phyloP scores from a whole-genome alignment of 192 early-diverging fungal genomes.

The Coemansia sp. region DNA sequence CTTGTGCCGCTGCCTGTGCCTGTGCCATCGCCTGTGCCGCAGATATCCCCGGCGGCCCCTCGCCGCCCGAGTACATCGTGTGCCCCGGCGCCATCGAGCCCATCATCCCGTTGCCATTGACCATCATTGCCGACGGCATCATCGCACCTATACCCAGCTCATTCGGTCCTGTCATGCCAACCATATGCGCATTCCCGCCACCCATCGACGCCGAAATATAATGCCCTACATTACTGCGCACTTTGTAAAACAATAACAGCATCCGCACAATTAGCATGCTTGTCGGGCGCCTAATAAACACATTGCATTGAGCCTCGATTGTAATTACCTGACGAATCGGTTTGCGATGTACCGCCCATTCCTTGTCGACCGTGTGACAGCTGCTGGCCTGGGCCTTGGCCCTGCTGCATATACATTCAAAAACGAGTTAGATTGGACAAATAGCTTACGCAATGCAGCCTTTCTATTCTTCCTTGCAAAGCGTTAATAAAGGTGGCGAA shows the following conservation, averaged over 20 bases:
- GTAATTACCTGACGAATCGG: conserved; percentile 42
- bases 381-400: conserved; percentile 53
- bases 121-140: conserved; percentile 55
- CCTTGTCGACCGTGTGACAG: conserved; percentile 39
- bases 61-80: conserved; percentile 37
- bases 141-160: conserved; percentile 34
- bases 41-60: conserved; percentile 32
- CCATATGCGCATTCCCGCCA: conserved; percentile 42
- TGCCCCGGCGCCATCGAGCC: conserved; percentile 41
- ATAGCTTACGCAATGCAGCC: neutral
- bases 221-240: conserved; percentile 5
- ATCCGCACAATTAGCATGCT: neutral
- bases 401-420: conserved; percentile 52
- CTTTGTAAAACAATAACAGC: conserved; percentile 1
- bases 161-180: conserved; percentile 40
- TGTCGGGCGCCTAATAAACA: neutral
- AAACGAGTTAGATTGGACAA: neutral
- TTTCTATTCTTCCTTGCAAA: neutral
- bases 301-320: neutral
- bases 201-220: conserved; percentile 48
- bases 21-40: conserved; percentile 38
- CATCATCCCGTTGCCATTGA: conserved; percentile 41
- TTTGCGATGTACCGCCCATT: conserved; percentile 37
- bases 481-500: neutral
- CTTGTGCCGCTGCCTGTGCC: conserved; percentile 14